These are phyloP conservation scores for Olyra latifolia DNA, from an alignment of 176 grass and related monocot genomes.

Conservation along the genomic window DNA sequence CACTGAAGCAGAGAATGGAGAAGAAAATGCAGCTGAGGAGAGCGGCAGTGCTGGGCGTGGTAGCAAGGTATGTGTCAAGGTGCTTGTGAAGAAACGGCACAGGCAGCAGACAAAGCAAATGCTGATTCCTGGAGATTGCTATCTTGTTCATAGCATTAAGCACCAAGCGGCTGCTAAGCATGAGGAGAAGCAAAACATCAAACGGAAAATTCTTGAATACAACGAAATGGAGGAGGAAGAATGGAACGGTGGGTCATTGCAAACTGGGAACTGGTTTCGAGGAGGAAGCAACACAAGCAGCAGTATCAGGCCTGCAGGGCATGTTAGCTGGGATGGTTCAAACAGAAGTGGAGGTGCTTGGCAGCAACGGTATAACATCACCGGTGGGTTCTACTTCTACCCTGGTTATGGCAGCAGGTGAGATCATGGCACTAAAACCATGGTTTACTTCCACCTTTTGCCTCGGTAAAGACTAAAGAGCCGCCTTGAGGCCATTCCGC, in stretches of 20 bases:
- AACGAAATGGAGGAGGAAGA: constrained; percentile 80
- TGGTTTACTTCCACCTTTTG: background rate
- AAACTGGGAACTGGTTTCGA: constrained; percentile 13
- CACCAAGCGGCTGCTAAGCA: constrained; percentile 66
- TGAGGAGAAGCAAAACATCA: constrained; percentile 66
- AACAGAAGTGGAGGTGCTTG: constrained; percentile 26
- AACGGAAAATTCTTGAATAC: constrained; percentile 75
- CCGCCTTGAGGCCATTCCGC: background rate
- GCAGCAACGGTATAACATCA: constrained; percentile 46
- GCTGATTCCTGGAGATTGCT: constrained; percentile 62
- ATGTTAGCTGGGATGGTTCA: constrained; percentile 39
- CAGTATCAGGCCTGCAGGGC: constrained; percentile 13
- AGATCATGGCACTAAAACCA: background rate
- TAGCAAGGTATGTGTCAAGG: constrained; percentile 59
- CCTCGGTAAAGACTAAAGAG: background rate
- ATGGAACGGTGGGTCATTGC: constrained; percentile 26
- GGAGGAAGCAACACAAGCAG: constrained; percentile 36
- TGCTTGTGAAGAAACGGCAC: constrained; percentile 79
- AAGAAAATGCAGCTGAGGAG: constrained; percentile 53
- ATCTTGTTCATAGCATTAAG: constrained; percentile 62
- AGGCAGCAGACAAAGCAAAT: constrained; percentile 86
- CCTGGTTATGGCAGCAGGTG: constrained; percentile 68
- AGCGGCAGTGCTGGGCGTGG: constrained; percentile 4
- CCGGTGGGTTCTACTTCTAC: constrained; percentile 55
- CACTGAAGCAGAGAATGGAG: constrained; percentile 41